A percentile compares a stretch with the other conserved stretches of the same genome.
Conservation (phyloP, 2,329 filamentous ascomycete genomes). For the Alternaria consortialis region DNA sequence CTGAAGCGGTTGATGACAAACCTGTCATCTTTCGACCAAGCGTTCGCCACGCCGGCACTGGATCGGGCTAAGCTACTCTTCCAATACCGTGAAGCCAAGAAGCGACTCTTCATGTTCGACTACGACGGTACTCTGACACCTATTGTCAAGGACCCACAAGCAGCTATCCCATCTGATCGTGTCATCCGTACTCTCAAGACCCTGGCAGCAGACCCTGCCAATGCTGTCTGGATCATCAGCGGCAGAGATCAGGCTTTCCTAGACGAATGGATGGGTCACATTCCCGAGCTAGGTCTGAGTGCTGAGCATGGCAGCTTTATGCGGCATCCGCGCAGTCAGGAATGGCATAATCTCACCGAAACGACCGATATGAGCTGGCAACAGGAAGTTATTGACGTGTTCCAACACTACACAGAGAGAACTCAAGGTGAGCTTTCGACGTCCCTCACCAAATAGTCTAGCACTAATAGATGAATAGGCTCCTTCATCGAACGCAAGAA, state of each 20-base stretch:
- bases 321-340: slow-evolving; percentile 75
- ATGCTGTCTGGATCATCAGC: slow-evolving; percentile 98
- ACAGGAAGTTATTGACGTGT: slow-evolving; percentile 80
- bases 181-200: slow-evolving; percentile 81
- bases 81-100: slow-evolving; percentile 77
- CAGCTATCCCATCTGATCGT: slow-evolving; percentile 85
- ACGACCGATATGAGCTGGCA: slow-evolving; percentile 93
- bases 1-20: slow-evolving; percentile 82
- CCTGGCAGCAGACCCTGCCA: slow-evolving; percentile 80
- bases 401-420: slow-evolving; percentile 86
- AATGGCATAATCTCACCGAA: slow-evolving; percentile 91
- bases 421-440: slow-evolving; percentile 72
- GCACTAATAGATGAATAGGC: slow-evolving; percentile 58
- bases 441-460: not conserved
- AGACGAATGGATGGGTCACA: slow-evolving; percentile 90
- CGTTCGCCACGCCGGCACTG: slow-evolving; percentile 80
- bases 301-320: slow-evolving; percentile 98
- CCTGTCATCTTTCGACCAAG: slow-evolving; percentile 77
- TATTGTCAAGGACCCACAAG: slow-evolving; percentile 89
- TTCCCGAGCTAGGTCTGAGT: slow-evolving; percentile 86
- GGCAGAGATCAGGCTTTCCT: slow-evolving; percentile 93
- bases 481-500: slow-evolving; percentile 95
- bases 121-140: slow-evolving; percentile 96
- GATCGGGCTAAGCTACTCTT: slow-evolving; percentile 76
- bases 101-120: slow-evolving; percentile 96